Evolutionary conservation across 2,329 filamentous ascomycete genomes (phyloP).

Genomic region (Aspergillus thermomutatus): DNA sequence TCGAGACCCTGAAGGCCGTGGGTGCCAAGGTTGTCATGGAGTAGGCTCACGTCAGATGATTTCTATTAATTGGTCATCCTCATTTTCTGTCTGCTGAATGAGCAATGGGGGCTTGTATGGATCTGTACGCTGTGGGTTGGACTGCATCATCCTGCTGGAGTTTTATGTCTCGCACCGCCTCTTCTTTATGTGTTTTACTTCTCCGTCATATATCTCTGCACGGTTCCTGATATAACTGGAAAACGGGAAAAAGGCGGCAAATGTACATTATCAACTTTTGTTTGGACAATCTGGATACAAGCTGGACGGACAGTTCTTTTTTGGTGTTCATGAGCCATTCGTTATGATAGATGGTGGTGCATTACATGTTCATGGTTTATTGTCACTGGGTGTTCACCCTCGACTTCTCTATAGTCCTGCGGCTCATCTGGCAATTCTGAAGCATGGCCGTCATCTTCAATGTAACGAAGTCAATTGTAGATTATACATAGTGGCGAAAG

Average conservation of each 20-base stretch:
- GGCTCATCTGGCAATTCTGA: too few relatives aligned
- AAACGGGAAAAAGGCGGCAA: slow-evolving; percentile 28
- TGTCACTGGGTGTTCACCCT: too few relatives aligned
- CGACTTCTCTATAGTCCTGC: too few relatives aligned
- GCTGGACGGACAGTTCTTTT: slow-evolving; percentile 3
- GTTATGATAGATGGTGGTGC: too few relatives aligned
- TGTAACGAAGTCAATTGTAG: neutral
- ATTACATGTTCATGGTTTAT: too few relatives aligned
- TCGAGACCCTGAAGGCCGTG: slow-evolving; percentile 88
- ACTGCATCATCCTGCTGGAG: slow-evolving; percentile 22
- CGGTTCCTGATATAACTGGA: slow-evolving; percentile 19
- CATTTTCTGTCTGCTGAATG: slow-evolving; percentile 6
- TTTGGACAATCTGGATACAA: slow-evolving; percentile 19
- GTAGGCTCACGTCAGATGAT: slow-evolving; percentile 53
- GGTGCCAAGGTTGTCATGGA: slow-evolving; percentile 90
- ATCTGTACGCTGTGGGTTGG: slow-evolving; percentile 18
- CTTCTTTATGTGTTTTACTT: slow-evolving; percentile 17
- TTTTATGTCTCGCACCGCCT: slow-evolving; percentile 18
- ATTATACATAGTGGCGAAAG: neutral
- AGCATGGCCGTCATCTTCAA: neutral
- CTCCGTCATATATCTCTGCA: slow-evolving; percentile 19
- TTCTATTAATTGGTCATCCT: slow-evolving; percentile 7
- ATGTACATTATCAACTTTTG: slow-evolving; percentile 37
- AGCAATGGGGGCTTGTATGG: slow-evolving; percentile 7
- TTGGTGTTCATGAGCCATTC: too few relatives aligned